Evolutionary conservation across 805 yeast species (phyloP), one percentile per base, ranked within the genome.

Genomic region (Pichia occidentalis): DNA sequence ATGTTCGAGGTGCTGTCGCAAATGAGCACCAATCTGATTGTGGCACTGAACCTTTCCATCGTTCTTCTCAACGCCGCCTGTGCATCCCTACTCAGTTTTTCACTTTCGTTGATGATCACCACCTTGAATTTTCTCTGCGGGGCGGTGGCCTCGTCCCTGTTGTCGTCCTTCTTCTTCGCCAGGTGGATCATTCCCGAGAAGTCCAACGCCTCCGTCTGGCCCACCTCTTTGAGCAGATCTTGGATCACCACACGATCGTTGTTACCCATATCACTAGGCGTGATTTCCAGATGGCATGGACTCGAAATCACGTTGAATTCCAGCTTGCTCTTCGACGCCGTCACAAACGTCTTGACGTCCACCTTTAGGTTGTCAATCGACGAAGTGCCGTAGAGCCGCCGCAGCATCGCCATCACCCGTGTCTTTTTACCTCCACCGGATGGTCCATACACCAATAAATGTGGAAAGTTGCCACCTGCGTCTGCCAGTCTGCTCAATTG

Each of bases 401-500:
- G 70, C 37, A 92, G 62, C 2, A 94, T 70, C 6, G 94, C 77
- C 59, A 86, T 71, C 7, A 87, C 83, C 47, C 98, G 73, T 8
- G 98, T 92, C 65, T 92, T 94, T 57, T 92, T 92, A 42, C 99
- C 99, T 12, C 95, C 85, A 4, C 99, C 99, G 25, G 87, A 77
- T 1, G 98, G 97, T 0, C 99, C 99, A 56, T 90, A 90, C 3
- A 92, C 74, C 20, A 92, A 64, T 32, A 92, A 60, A 64, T 92
- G 98, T 2, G 99, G 99, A 53, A 92, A 80, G 57, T 92, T 97
- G 4, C 41, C 18, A 0, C 87, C 88, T 2, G 85, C 72, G 0
- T 71, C 58, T 0, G 81, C 74, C 42, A 56, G 53, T 4, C 42
- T 39, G 32, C 64, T 60, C 24, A 92, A 64, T 41, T 81, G 73